A percentile compares a stretch with the other conserved stretches of the same genome.
phyloP scores from a whole-genome alignment of 2,329 filamentous ascomycete species.

The Anisogramma anomala region DNA sequence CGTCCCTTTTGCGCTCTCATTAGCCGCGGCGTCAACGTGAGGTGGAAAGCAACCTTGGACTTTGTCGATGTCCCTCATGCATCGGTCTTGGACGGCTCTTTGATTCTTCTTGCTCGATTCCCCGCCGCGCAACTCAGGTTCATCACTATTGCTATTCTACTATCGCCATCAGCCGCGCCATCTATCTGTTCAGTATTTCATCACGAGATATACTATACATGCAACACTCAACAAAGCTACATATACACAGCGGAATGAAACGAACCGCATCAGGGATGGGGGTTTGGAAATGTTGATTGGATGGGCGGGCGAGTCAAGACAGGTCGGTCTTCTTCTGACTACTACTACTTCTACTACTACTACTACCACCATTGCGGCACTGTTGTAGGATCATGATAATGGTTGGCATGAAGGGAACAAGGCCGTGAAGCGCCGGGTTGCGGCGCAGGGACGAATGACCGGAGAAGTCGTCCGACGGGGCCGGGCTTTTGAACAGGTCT shows the following conservation, averaged over 20 bases:
- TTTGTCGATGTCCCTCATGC: neutral
- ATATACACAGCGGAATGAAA: too few relatives aligned
- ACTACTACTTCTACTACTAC: neutral
- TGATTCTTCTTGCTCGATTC: neutral
- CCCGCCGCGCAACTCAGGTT: neutral
- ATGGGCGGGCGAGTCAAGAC: too few relatives aligned
- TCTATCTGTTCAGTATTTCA: too few relatives aligned
- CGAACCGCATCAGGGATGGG: neutral
- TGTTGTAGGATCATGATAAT: constrained; percentile 3
- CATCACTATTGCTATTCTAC: too few relatives aligned
- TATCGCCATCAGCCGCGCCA: neutral
- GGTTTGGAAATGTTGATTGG: too few relatives aligned
- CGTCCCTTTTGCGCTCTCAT: neutral
- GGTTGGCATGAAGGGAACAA: neutral
- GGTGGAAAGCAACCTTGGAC: neutral
- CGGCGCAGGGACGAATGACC: too few relatives aligned
- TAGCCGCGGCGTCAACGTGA: neutral
- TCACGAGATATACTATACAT: too few relatives aligned
- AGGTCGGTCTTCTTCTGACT: neutral
- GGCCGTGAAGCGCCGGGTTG: neutral
- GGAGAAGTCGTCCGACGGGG: too few relatives aligned
- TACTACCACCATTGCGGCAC: too few relatives aligned
- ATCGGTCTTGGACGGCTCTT: neutral
- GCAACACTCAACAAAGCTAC: too few relatives aligned
- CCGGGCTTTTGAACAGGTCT: too few relatives aligned